Conservation (phyloP, 768 basidiomycete species). For the Termitomyces sp. region DNA sequence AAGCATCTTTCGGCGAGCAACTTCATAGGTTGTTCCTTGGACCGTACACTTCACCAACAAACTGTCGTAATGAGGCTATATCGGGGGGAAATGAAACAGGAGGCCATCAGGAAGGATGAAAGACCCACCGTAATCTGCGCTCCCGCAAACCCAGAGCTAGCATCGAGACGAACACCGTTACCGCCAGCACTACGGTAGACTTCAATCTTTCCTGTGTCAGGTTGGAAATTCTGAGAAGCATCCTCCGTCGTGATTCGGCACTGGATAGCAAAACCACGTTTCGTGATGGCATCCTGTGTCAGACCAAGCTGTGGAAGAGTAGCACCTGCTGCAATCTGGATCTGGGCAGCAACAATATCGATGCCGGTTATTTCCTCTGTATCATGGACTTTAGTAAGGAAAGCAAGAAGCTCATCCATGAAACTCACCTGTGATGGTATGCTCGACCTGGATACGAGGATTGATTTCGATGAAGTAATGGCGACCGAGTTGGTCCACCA, state of each 20-base stretch:
- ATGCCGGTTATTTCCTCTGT: slow-evolving; percentile 99
- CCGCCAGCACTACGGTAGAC: slow-evolving; percentile 99
- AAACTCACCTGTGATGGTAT: slow-evolving; percentile 87
- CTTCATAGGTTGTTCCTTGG: slow-evolving; percentile 96
- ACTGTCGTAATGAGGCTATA: slow-evolving; percentile 95
- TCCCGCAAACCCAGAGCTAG: slow-evolving; percentile 95
- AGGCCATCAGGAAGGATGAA: neutral
- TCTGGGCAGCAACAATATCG: slow-evolving; percentile 98
- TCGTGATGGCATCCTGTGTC: slow-evolving; percentile 92
- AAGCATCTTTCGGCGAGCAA: slow-evolving; percentile 98
- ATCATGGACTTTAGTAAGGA: neutral
- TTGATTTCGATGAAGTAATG: slow-evolving; percentile 99
- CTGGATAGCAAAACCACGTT: slow-evolving; percentile 96
- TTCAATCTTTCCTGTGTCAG: slow-evolving; percentile 98
- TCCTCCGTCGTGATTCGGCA: slow-evolving; percentile 99
- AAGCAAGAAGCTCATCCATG: neutral
- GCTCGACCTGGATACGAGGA: slow-evolving; percentile 99
- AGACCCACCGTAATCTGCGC: slow-evolving; percentile 87
- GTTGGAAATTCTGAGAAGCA: slow-evolving; percentile 87
- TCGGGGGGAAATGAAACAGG: neutral
- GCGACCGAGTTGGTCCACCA: slow-evolving; percentile 93
- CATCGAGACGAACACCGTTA: slow-evolving; percentile 95
- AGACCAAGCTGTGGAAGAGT: slow-evolving; percentile 92
- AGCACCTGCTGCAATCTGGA: slow-evolving; percentile 99
- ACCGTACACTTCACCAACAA: slow-evolving; percentile 95